A percentile compares a stretch with the other conserved stretches of the same genome.
These are phyloP conservation scores for Ballota nigra DNA, from an alignment of 257 asterid species.

Conservation along the genomic window DNA sequence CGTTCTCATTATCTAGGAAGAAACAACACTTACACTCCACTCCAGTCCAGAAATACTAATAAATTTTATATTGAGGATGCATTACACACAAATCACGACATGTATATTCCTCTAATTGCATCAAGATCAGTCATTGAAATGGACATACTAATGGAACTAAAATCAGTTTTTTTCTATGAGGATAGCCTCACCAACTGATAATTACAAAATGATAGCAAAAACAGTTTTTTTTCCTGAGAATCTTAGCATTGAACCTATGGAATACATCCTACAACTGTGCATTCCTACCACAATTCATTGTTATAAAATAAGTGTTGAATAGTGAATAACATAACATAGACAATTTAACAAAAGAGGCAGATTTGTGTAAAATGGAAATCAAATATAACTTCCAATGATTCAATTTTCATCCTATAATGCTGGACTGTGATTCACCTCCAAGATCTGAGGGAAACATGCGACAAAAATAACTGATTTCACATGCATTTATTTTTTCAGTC, in stretches of 20 bases:
- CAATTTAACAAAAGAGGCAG: neutral
- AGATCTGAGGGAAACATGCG: conserved; percentile 13
- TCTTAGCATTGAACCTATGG: neutral
- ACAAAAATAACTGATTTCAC: neutral
- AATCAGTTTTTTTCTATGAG: neutral
- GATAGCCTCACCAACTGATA: neutral
- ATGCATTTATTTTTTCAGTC: neutral
- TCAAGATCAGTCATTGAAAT: neutral
- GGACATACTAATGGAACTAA: neutral
- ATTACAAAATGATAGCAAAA: neutral
- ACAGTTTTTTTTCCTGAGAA: neutral
- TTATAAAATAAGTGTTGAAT: too few relatives aligned
- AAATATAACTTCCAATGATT: neutral
- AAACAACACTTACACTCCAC: too few relatives aligned
- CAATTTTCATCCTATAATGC: neutral
- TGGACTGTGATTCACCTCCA: neutral
- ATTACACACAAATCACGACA: neutral
- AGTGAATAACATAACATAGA: neutral
- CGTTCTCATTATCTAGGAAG: too few relatives aligned
- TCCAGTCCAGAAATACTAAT: neutral
- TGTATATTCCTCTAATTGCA: neutral
- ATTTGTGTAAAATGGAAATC: neutral
- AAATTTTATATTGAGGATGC: neutral
- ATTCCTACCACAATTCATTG: neutral
- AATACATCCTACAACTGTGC: neutral